A percentile compares a stretch with the other conserved stretches of the same genome.
Evolutionary conservation across 306 rosid genomes (phyloP).

Genomic region (Ziziphus jujuba): DNA sequence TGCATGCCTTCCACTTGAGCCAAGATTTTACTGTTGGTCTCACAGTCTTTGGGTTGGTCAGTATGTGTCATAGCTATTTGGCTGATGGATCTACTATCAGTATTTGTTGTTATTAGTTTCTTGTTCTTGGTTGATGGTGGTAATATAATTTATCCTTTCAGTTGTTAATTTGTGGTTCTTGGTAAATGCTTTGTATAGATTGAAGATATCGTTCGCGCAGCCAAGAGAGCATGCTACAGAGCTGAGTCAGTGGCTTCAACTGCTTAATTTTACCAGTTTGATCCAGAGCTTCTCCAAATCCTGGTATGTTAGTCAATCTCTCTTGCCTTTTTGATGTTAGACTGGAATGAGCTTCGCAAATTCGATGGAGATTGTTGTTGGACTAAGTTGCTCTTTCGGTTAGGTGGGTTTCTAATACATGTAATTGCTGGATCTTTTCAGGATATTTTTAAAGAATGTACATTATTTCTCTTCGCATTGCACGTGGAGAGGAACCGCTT

Average conservation of each 20-base stretch:
- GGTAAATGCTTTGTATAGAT: constrained; percentile 48
- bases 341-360: background rate
- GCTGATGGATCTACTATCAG: background rate
- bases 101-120: background rate
- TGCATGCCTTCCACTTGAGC: background rate
- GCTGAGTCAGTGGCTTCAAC: constrained; percentile 67
- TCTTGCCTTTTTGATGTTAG: too few relatives aligned
- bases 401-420: constrained; percentile 23
- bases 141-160: constrained; percentile 4
- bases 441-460: constrained; percentile 40
- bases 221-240: constrained; percentile 90
- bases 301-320: constrained; percentile 40
- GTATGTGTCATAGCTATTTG: background rate
- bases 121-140: background rate
- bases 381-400: background rate
- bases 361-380: background rate
- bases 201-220: constrained; percentile 96
- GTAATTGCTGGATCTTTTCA: constrained; percentile 30
- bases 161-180: constrained; percentile 5
- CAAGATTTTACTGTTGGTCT: background rate
- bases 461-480: constrained; percentile 41
- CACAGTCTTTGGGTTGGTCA: constrained; percentile 1
- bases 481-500: constrained; percentile 41
- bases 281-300: constrained; percentile 20
- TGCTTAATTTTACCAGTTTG: constrained; percentile 43